Evolutionary conservation across 768 basidiomycete genomes (phyloP), one percentile per base, ranked within the genome.

Genomic region (Leccinum olivaceopallidum): DNA sequence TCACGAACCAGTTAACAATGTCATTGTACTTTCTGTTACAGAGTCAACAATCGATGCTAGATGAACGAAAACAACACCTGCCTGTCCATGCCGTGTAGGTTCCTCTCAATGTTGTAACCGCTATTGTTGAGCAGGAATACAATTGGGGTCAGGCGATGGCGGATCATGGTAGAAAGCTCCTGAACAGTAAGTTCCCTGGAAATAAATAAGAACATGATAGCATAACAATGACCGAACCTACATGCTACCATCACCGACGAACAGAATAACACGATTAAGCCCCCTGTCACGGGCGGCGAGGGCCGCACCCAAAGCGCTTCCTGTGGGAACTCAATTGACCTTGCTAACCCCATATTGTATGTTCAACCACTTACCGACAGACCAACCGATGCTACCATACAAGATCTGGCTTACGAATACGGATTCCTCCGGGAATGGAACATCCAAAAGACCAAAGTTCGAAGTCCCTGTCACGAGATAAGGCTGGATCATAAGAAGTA

Each of bases 311-410:
- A 95, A 81, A 18, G 84, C 81, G 50, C 84, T 83, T 7, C 85
- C 84, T 84, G 51, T 22, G 34, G 2, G n/a, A 57, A 7, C 9
- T 47, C 37, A 55, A 60, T 22, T 56, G 44, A 55, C 4, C 22
- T 9, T 13, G 26, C 8, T 10, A 44, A 6, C 8, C n/a, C 8
- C 22, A 30, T 2, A 3, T 1, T 14, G 4, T 54, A n/a, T 7
- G 28, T 52, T 22, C 1, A 6, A 2, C 0, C 10, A 65, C 79
- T 76, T 72, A 78, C 92, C 92, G 44, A 90, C 85, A 18, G 89
- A 85, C 88, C 89, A 97, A 0, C 95, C 95, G 65, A 98, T 97
- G 60, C 88, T 89, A 54, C 95, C 95, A 88, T 91, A 97, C 6
- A 97, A 76, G 55, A 96, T 85, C 74, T 95, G 93, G 61, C 81